phyloP scores from a whole-genome alignment of 148 eudicot genomes.

The Dianthus caryophyllus region DNA sequence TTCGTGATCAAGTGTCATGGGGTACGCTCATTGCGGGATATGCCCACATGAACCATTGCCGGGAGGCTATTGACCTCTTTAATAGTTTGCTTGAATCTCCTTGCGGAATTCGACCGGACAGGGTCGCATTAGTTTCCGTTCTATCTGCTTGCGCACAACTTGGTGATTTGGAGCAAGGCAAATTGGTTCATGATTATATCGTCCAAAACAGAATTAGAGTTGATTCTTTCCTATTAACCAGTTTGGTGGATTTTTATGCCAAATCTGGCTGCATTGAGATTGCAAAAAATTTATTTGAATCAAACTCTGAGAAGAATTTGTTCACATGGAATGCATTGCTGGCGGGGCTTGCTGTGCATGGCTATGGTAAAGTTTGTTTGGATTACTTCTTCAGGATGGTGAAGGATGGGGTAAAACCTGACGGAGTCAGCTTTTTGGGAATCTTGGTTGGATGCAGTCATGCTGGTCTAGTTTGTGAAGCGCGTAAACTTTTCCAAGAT shows the following conservation, averaged over 20 bases:
- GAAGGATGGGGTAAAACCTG: slow-evolving; percentile 45
- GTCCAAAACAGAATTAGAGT: slow-evolving; percentile 27
- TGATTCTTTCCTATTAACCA: slow-evolving; percentile 46
- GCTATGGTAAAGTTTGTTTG: slow-evolving; percentile 45
- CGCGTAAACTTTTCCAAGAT: slow-evolving; percentile 40
- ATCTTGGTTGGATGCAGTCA: slow-evolving; percentile 79
- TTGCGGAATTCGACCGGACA: slow-evolving; percentile 41
- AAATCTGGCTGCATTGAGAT: slow-evolving; percentile 64
- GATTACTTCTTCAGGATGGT: slow-evolving; percentile 60
- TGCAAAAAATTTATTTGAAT: slow-evolving; percentile 49
- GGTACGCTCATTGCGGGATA: slow-evolving; percentile 76
- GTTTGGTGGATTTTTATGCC: slow-evolving; percentile 69
- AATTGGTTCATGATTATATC: slow-evolving; percentile 40
- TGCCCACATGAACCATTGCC: slow-evolving; percentile 41
- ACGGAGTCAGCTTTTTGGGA: slow-evolving; percentile 70
- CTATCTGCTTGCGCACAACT: slow-evolving; percentile 77
- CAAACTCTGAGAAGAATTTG: slow-evolving; percentile 40
- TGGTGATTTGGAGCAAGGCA: slow-evolving; percentile 66
- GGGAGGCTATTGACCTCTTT: slow-evolving; percentile 56
- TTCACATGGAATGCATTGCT: slow-evolving; percentile 82
- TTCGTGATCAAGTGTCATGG: slow-evolving; percentile 72
- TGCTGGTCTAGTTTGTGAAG: slow-evolving; percentile 60
- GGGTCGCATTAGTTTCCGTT: slow-evolving; percentile 58
- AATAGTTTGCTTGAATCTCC: slow-evolving; percentile 37
- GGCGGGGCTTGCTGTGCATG: slow-evolving; percentile 74